Base-by-base conservation (phyloP, 208 protist genomes). In the Trypanosoma caninum region DNA sequence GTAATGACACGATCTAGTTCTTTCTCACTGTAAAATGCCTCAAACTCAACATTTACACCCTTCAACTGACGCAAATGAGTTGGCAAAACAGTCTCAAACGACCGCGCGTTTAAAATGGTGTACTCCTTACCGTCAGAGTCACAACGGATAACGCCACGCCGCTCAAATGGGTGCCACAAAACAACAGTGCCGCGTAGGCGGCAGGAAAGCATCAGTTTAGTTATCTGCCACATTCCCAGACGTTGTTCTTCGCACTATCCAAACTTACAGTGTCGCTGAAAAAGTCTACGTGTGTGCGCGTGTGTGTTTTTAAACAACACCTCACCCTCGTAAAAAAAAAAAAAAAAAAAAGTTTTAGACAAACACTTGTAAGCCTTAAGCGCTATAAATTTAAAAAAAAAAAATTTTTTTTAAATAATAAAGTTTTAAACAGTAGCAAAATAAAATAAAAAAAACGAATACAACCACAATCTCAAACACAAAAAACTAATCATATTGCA, bases 21-120 rank as follows among this genome's bases (percentile, higher is more conserved):
- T 23, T 72, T 31, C 6, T 74, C 38, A 38, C 47, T 7, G 16
- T 27, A 20, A 18, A 72, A 58, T 3, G 72, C 59, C 18, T 70
- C 69, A 67, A 90, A 95, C 54, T 62, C 67, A 14, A 93, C 89
- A 9, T 44, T 47, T 0, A 82, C 83, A 8, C 89, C 89, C 22
- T 81, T 74, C 13, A 95, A 46, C 0, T 74, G 60, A 9, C 79
- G 78, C 38, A 92, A 54, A 53, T 77, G 69, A 25, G 85, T 90
- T 9, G 89, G 85, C 46, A 93, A 67, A 51, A 93, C 78, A 9
- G 84, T 95, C 52, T 95, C 85, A 55, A 95, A 95, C 33, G 89
- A 83, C 22, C 85, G 74, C 11, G 89, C 75, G 73, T 78, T 89
- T 13, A 75, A 68, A 57, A 95, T 93, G 30, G 40, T 30, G 52